A percentile compares a stretch with the other conserved stretches of the same genome.
phyloP scores from a whole-genome alignment of 2,329 filamentous ascomycete species.

The Rhinocladiella mackenziei region DNA sequence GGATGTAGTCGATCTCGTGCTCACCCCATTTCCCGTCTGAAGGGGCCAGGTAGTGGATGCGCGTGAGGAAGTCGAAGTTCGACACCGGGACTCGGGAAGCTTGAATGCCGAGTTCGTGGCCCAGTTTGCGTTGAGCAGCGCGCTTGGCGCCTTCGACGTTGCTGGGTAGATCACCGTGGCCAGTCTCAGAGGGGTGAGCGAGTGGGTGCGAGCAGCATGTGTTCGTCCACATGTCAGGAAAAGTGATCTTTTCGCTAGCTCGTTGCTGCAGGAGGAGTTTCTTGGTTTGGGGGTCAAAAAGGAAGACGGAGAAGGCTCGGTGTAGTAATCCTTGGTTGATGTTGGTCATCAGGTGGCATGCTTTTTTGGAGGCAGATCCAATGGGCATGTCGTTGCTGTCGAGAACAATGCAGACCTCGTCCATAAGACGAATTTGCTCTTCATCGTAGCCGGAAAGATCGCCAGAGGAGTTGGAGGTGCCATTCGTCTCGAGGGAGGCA shows the following conservation, averaged over 20 bases:
- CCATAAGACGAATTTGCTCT: conserved; percentile 97
- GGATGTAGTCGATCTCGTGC: conserved; percentile 98
- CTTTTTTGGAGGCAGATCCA: conserved; percentile 95
- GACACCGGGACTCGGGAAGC: conserved; percentile 83
- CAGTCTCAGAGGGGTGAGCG: conserved; percentile 86
- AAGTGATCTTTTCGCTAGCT: conserved; percentile 95
- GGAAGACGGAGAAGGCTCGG: conserved; percentile 95
- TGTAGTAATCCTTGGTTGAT: conserved; percentile 94
- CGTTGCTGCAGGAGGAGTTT: conserved; percentile 92
- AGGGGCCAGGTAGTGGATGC: conserved; percentile 97
- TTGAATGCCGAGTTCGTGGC: conserved; percentile 93
- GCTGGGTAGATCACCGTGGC: conserved; percentile 66
- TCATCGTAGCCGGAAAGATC: conserved; percentile 90
- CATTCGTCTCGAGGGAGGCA: conserved; percentile 52
- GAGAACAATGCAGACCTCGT: conserved; percentile 95
- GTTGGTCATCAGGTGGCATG: conserved; percentile 98
- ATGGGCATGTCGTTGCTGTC: conserved; percentile 90
- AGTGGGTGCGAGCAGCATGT: conserved; percentile 98
- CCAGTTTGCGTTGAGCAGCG: conserved; percentile 86
- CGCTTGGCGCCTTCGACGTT: conserved; percentile 83
- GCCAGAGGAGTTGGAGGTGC: conserved; percentile 36
- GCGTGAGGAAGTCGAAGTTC: conserved; percentile 86
- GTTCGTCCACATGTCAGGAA: conserved; percentile 99
- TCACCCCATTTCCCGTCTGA: conserved; percentile 98
- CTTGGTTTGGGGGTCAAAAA: conserved; percentile 84